Evolutionary conservation across 805 yeast species (phyloP), one percentile per base, ranked within the genome.

Genomic region (Hanseniaspora pseudoguilliermondii): DNA sequence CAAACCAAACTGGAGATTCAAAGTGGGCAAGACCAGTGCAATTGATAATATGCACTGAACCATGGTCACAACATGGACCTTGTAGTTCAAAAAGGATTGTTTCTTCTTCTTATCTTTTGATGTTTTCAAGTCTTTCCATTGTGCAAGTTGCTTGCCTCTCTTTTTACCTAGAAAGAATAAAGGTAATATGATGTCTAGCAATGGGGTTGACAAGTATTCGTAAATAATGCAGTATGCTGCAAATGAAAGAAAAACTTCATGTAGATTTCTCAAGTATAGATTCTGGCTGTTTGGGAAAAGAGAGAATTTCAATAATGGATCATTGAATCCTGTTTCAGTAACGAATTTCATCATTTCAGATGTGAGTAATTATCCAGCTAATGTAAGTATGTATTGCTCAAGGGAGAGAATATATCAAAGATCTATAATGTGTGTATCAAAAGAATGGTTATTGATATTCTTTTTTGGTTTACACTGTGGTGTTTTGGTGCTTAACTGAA

Each of bases 51-150:
- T 47, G 50, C 93, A 80, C 68, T 93, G 97, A 20, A 89, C 79
- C 80, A 86, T 82, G 2, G 97, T 83, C 3, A 88, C 96, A 13
- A 86, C 75, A 68, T 93, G 97, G 62, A 90, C 86, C 68, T 93
- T 96, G 66, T 87, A 93, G 67, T 91, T 88, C 59, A 81, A 62
- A 65, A 75, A 78, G 42, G 76, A 73, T 21, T 56, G 49, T 16
- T 49, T 49, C 13, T 49, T 51, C 62, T 78, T 78, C 25, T 64
- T 60, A 46, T 69, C 68, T 44, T 66, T 60, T 47, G 80, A 69
- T 3, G 67, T 61, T 32, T 49, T 43, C 3, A 55, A 18, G 6
- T 76, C 75, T 69, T 89, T 89, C 57, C 73, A 66, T 21, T 69
- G 65, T 4, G 85, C 83, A 60, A 84, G 15, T 32, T 53, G 56